Conservation (phyloP, 2,329 filamentous ascomycete species). For the Fusarium compactum region DNA sequence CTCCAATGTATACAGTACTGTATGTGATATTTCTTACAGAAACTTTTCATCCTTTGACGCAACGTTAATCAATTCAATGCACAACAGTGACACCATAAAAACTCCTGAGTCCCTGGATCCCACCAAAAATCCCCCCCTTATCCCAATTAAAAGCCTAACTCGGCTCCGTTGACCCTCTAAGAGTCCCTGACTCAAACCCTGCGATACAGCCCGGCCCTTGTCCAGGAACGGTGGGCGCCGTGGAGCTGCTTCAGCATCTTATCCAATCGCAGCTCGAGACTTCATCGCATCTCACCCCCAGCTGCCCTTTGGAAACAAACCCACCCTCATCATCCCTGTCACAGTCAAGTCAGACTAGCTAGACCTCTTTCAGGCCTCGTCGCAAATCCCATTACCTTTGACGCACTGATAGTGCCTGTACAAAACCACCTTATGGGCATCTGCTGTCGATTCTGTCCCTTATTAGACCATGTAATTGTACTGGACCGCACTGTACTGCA, state of each 20-base stretch:
- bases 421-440: constrained; percentile 1
- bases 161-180: constrained; percentile 29
- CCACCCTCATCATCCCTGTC: constrained; percentile 32
- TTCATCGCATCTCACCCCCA: constrained; percentile 35
- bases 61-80: constrained; percentile 41
- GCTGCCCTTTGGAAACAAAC: constrained; percentile 43
- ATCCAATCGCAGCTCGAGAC: constrained; percentile 32
- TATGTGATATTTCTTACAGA: background rate
- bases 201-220: constrained; percentile 35
- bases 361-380: constrained; percentile 34
- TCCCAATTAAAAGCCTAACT: constrained; percentile 32
- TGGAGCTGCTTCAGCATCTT: constrained; percentile 35
- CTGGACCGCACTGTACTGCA: constrained; percentile 4
- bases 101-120: constrained; percentile 36
- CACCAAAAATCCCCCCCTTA: constrained; percentile 1
- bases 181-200: constrained; percentile 47
- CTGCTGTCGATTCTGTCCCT: constrained; percentile 22
- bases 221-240: constrained; percentile 44
- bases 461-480: constrained; percentile 1
- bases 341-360: constrained; percentile 31
- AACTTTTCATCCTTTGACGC: constrained; percentile 19
- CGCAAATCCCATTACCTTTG: constrained; percentile 40
- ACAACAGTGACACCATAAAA: constrained; percentile 35
- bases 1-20: background rate
- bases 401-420: constrained; percentile 16